phyloP scores from a whole-genome alignment of 805 yeast species.

The Maudiozyma serrabonitensis region DNA sequence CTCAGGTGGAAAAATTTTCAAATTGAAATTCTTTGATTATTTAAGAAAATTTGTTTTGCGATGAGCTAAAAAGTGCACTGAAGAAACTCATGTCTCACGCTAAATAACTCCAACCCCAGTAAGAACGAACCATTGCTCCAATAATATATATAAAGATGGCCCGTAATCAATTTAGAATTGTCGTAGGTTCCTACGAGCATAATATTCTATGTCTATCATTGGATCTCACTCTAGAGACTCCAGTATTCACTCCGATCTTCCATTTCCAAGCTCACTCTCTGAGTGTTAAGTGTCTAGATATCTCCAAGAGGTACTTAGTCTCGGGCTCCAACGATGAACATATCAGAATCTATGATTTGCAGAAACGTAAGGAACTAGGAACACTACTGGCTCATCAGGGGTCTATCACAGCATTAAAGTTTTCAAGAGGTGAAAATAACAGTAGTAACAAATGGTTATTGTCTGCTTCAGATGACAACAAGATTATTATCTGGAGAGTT shows the following conservation, averaged over 20 bases:
- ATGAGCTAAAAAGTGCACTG: background rate
- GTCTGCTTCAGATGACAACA: slow-evolving; percentile 86
- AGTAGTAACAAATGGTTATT: slow-evolving; percentile 62
- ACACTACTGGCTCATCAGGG: slow-evolving; percentile 85
- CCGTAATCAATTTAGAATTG: slow-evolving; percentile 52
- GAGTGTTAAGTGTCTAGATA: slow-evolving; percentile 76
- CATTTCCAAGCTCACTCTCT: slow-evolving; percentile 92
- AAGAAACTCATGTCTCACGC: too few relatives aligned
- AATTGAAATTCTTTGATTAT: too few relatives aligned
- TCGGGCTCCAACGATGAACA: slow-evolving; percentile 96
- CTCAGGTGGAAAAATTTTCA: too few relatives aligned
- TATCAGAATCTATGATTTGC: slow-evolving; percentile 86
- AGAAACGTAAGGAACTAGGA: slow-evolving; percentile 88
- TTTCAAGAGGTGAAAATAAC: slow-evolving; percentile 41
- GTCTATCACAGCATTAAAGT: slow-evolving; percentile 66
- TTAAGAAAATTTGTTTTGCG: too few relatives aligned
- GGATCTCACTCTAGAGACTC: slow-evolving; percentile 40
- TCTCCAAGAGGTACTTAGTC: slow-evolving; percentile 75
- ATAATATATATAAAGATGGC: slow-evolving; percentile 3
- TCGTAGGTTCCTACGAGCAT: slow-evolving; percentile 95
- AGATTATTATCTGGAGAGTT: slow-evolving; percentile 84
- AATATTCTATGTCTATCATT: slow-evolving; percentile 76
- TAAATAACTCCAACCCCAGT: background rate
- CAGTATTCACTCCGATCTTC: slow-evolving; percentile 84
- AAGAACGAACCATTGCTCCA: background rate